Evolutionary conservation across 148 eudicot species (phyloP).

Genomic region (Gaultheria prostrata): DNA sequence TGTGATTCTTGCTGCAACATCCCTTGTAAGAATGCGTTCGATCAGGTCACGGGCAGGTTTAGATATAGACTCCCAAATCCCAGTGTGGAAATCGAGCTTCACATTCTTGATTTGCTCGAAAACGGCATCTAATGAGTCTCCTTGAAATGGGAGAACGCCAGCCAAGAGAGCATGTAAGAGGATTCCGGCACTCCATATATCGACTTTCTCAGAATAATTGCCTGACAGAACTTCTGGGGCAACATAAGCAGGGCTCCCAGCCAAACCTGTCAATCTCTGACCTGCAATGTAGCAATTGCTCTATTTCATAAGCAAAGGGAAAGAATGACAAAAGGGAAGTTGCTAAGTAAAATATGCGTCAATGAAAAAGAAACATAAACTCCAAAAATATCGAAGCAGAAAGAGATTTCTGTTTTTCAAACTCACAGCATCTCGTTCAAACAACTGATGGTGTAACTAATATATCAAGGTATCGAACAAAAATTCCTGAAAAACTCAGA

Average conservation of each 20-base stretch:
- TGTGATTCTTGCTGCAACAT: constrained; percentile 57
- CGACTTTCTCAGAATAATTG: constrained; percentile 79
- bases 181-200: constrained; percentile 96
- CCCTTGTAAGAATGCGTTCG: constrained; percentile 68
- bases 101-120: constrained; percentile 81
- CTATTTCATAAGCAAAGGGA: constrained; percentile 9
- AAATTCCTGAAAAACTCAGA: not conserved
- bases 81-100: constrained; percentile 68
- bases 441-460: not conserved
- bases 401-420: not conserved
- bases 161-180: constrained; percentile 80
- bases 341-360: not conserved
- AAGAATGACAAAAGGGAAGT: not conserved
- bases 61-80: constrained; percentile 77
- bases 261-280: constrained; percentile 78
- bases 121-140: constrained; percentile 67
- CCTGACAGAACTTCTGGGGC: constrained; percentile 88
- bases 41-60: constrained; percentile 82
- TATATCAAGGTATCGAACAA: not conserved
- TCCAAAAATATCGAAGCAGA: not conserved
- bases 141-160: constrained; percentile 84
- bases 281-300: constrained; percentile 39
- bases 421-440: not conserved
- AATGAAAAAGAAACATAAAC: not conserved
- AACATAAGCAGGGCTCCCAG: constrained; percentile 97